Percentiles rank a stretch among this genome's conserved stretches.
These are phyloP conservation scores for Dactylis glomerata DNA, from an alignment of 176 grass and related monocot genomes.

Conservation along the genomic window DNA sequence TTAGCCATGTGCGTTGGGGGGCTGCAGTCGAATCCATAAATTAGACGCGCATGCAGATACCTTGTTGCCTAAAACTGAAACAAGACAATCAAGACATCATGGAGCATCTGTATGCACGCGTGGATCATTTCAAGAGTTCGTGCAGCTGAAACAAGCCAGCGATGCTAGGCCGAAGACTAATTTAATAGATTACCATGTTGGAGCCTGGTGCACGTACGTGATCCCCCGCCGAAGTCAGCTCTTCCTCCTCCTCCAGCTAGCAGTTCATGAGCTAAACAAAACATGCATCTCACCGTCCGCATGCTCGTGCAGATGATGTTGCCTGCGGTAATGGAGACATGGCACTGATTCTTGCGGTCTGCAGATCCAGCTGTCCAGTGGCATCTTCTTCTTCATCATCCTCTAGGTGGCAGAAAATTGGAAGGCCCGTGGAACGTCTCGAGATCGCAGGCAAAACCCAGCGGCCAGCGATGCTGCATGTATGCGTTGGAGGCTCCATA, in stretches of 20 bases:
- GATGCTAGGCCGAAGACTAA: not conserved
- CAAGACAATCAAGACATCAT: no score
- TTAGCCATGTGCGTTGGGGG: not conserved
- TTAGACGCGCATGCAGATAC: not conserved
- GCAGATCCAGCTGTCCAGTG: not conserved
- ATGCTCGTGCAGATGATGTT: not conserved
- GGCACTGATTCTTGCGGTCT: not conserved
- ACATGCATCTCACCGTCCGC: not conserved
- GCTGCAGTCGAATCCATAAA: not conserved
- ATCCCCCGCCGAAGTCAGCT: not conserved
- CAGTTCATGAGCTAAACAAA: not conserved
- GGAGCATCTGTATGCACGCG: no score
- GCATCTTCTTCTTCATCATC: no score
- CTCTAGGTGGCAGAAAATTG: no score
- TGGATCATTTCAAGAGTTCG: not conserved
- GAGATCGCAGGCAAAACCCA: not conserved
- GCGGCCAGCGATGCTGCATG: not conserved
- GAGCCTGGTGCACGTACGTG: no score
- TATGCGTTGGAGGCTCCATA: not conserved
- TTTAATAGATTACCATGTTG: no score
- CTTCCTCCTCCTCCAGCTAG: not conserved
- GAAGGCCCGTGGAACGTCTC: not conserved
- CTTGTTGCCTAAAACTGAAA: not conserved
- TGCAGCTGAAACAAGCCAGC: not conserved
- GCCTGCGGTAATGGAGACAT: not conserved